Base-by-base conservation (phyloP, 176 grass and related monocot genomes). In the Cymbopogon citratus region DNA sequence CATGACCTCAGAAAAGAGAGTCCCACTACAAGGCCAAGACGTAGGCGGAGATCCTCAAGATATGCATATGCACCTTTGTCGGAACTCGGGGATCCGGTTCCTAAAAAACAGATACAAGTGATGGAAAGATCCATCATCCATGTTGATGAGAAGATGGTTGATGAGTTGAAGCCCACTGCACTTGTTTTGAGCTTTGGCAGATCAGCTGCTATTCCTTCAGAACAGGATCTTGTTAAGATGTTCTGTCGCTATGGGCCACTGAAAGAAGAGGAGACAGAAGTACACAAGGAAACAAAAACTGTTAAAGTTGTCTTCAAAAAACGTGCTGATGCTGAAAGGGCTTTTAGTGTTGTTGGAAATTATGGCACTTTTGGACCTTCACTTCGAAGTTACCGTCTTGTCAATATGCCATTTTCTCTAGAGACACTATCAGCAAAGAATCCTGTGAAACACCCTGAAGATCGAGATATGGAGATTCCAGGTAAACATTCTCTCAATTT, bases 241-340 rank as follows among this genome's bases (percentile, higher is more conserved):
- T 99, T 95, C 6, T 79, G 92, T 84, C 90, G 89, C 18, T 93
- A 93, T 90, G 96, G 96, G 21, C 90, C 96, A 39, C 84, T 95
- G 38, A 95, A 91, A 91, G 96, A 91, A 84, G 35, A 64, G 0
- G 83, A 95, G 69, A 84, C 76, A 69, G 91, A 97, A 83, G 76
- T 95, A 46, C 89, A 99, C n/a, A 85, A 48, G 63, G 84, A 59
- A 43, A 79, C 80, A 77, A 93, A 80, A 63, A 81, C 85, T 67
- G 89, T 87, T 63, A 91, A 92, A 89, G 76, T 99, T 72, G 79
- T 90, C 76, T 99, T 99, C 76, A 99, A 95, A 81, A 91, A 90
- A 46, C 89, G 82, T 45, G 83, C 80, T 76, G 96, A 99, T 90
- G 96, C 96, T 80, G 96, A 99, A 82, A 99, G 82, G 62, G 92